Evolutionary conservation across 352 stramenopile genomes (phyloP).

Genomic region (Blastocystis sp.): DNA sequence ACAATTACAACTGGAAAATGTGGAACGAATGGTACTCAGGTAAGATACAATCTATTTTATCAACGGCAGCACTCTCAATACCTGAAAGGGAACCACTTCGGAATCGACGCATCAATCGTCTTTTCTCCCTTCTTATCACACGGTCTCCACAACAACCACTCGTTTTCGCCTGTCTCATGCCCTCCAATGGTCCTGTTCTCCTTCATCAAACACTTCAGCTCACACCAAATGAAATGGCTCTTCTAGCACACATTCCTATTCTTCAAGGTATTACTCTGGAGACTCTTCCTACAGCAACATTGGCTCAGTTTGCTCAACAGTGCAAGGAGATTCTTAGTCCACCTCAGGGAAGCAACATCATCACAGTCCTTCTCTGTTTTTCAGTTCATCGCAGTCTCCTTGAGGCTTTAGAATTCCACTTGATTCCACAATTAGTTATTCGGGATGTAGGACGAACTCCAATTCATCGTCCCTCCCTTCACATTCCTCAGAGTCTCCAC

Average conservation of each 20-base stretch:
- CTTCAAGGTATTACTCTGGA: not conserved
- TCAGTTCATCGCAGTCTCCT: not conserved
- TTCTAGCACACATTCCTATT: not conserved
- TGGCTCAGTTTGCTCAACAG: not conserved
- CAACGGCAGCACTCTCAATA: not conserved
- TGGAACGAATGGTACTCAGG: not conserved
- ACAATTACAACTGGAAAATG: conserved; percentile 6
- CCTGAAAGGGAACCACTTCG: not conserved
- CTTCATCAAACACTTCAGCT: not conserved
- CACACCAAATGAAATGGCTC: not conserved
- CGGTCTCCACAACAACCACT: not conserved
- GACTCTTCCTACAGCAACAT: not conserved
- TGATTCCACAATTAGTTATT: not conserved
- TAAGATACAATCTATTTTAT: not conserved
- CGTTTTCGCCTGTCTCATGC: not conserved
- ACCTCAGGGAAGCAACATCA: not conserved
- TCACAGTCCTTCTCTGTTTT: not conserved
- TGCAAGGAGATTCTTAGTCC: not conserved
- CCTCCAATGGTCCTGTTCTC: not conserved
- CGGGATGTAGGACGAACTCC: conserved; percentile 16
- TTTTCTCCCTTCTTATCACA: not conserved
- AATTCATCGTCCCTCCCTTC: not conserved
- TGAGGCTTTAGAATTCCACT: not conserved
- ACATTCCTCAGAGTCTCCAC: conserved; percentile 19
- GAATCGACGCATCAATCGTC: not conserved